Evolutionary conservation across 2,329 filamentous ascomycete genomes (phyloP).

Genomic region (Colletotrichum acutatum): DNA sequence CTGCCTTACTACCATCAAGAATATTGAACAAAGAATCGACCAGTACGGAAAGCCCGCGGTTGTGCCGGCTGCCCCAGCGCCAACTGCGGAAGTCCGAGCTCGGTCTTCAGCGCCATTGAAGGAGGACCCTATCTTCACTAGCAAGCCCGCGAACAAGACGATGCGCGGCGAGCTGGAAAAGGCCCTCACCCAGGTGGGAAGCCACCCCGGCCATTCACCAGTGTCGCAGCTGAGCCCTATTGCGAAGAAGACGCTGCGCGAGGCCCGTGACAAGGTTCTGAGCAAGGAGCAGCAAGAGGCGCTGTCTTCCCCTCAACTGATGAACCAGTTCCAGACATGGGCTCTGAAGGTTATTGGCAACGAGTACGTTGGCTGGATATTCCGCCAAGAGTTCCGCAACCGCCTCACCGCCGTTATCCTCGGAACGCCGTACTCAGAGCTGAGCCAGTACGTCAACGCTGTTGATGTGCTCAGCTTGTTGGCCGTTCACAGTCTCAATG

Average conservation of each 20-base stretch:
- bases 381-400: conserved; percentile 76
- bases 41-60: conserved; percentile 62
- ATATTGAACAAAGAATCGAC: conserved; percentile 75
- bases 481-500: conserved; percentile 77
- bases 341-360: conserved; percentile 57
- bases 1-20: conserved; percentile 76
- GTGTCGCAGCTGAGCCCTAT: conserved; percentile 61
- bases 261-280: conserved; percentile 60
- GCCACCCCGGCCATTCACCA: conserved; percentile 60
- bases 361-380: conserved; percentile 71
- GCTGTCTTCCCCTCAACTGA: conserved; percentile 60
- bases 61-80: conserved; percentile 45
- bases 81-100: conserved; percentile 46
- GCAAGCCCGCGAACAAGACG: conserved; percentile 47
- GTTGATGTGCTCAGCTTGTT: conserved; percentile 76
- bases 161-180: conserved; percentile 59
- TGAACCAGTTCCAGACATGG: conserved; percentile 59
- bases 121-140: conserved; percentile 58
- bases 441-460: conserved; percentile 76
- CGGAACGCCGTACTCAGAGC: conserved; percentile 77
- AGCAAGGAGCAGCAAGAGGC: conserved; percentile 66
- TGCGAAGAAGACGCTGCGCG: conserved; percentile 60
- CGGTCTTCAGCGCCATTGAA: conserved; percentile 53
- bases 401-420: conserved; percentile 75
- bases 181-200: conserved; percentile 54